A percentile compares a stretch with the other conserved stretches of the same genome.
These are phyloP conservation scores for Saccharum spontaneum DNA, from an alignment of 176 grass and related monocot species.

Conservation along the genomic window DNA sequence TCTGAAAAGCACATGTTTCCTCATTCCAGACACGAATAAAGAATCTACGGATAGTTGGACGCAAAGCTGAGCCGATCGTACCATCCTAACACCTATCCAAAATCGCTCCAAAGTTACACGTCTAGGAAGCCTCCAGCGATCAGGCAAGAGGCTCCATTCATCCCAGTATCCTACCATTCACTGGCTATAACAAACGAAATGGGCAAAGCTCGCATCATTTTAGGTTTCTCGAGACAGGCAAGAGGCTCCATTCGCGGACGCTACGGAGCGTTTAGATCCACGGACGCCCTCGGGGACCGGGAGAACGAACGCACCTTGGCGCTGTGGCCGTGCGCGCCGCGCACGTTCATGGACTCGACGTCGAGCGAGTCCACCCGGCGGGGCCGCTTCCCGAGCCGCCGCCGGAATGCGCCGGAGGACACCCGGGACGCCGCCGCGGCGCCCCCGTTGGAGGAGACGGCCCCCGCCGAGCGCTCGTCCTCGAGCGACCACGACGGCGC, in stretches of 20 bases:
- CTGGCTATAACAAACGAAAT: not conserved
- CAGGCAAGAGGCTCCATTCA: not conserved
- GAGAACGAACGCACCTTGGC: slow-evolving; percentile 48
- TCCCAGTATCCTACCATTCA: not conserved
- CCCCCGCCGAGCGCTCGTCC: slow-evolving; percentile 11
- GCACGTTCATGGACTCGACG: slow-evolving; percentile 86
- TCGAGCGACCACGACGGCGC: slow-evolving; percentile 45
- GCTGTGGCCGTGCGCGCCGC: slow-evolving; percentile 51
- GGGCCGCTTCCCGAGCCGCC: slow-evolving; percentile 65
- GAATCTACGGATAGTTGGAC: not conserved
- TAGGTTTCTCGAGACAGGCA: not conserved
- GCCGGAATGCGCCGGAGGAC: slow-evolving; percentile 41
- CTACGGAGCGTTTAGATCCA: not conserved
- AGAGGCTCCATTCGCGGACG: not conserved
- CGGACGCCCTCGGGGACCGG: not conserved
- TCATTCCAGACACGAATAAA: not conserved
- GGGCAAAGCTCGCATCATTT: not conserved
- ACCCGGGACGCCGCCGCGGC: not conserved
- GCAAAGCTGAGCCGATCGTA: not conserved
- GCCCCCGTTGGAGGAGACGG: not conserved
- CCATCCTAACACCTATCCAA: not conserved
- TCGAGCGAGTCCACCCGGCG: slow-evolving; percentile 80
- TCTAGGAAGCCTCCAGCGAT: not conserved
- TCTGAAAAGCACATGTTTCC: not conserved
- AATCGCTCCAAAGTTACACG: not conserved